These are phyloP conservation scores for Calendula officinalis DNA, from an alignment of 129 eudicot genomes.

Conservation along the genomic window DNA sequence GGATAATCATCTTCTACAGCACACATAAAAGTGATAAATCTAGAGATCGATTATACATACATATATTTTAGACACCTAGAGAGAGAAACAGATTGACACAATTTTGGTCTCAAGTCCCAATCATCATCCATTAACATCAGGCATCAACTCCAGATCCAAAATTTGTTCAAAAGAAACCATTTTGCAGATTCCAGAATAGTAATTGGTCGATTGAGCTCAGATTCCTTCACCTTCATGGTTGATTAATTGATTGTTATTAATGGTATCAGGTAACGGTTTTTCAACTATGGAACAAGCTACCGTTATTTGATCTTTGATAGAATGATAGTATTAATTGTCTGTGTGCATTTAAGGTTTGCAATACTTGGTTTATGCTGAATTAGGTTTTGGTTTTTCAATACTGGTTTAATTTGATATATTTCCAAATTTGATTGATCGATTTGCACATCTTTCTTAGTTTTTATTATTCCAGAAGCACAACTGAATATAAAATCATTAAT, in stretches of 20 bases:
- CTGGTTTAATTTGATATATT: background rate
- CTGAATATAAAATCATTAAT: background rate
- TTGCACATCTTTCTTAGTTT: slow-evolving; percentile 13
- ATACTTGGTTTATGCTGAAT: background rate
- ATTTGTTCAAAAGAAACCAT: background rate
- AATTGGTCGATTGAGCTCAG: slow-evolving; percentile 19
- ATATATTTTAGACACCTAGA: slow-evolving; percentile 4
- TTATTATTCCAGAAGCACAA: background rate
- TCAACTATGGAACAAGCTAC: background rate
- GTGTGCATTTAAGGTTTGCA: background rate
- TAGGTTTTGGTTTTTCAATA: slow-evolving; percentile 3
- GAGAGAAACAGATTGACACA: slow-evolving; percentile 25
- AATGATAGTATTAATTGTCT: background rate
- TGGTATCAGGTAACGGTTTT: slow-evolving; percentile 51
- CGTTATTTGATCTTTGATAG: slow-evolving; percentile 1
- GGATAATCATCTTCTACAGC: slow-evolving; percentile 23
- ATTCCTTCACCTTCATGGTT: slow-evolving; percentile 3
- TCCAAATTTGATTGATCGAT: background rate
- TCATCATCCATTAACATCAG: slow-evolving; percentile 20
- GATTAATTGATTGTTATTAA: slow-evolving; percentile 22
- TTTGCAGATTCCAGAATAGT: slow-evolving; percentile 20
- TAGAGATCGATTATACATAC: background rate
- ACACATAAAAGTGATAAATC: slow-evolving; percentile 3
- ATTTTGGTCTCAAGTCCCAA: slow-evolving; percentile 44
- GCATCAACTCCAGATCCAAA: slow-evolving; percentile 33